Base-by-base conservation (phyloP, 2,329 filamentous ascomycete species). In the Fusarium piperis region DNA sequence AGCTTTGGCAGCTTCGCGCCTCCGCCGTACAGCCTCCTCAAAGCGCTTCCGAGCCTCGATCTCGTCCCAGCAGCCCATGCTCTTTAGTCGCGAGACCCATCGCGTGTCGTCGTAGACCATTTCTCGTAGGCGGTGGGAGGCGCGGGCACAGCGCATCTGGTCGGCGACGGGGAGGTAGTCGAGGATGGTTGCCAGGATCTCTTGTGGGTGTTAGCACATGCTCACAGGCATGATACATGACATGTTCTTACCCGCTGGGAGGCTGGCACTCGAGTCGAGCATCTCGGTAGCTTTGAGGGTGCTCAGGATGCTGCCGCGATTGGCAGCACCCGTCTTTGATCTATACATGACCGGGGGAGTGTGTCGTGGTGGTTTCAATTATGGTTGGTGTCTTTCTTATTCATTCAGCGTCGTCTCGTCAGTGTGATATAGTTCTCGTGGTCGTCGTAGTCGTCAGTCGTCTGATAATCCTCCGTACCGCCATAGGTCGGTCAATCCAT, bases 61-160 rank as follows among this genome's bases (percentile, higher is more conserved):
- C 79, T 99, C 96, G 78, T 97, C 92, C 96, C 96, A 99, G 73
- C 93, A 92, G 2, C 92, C 93, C 91, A 99, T 97, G 65, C 88
- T 91, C 79, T 93, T 93, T 61, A 99, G 83, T 70, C 93, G 89
- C 71, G 93, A 90, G 39, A 98, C 93, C 96, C 96, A 99, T 84
- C 95, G 89, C 56, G 94, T 94, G 81, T 99, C 96, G 80, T 99
- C 96, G 82, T 98, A 99, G 4, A 98, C 95, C 95, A 99, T 99
- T 83, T 99, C 96, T 79, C 93, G 92, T 87, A 98, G 90, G 67
- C 94, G 93, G 78, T 90, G 92, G 65, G 94, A 97, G 26, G 93
- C 91, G 70, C 92, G 91, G 48, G 96, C 95, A 79, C 94, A 95
- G 74, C 91, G 90, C 79, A 98, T 89, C 77, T 97, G 91, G 80